A percentile compares a stretch with the other conserved stretches of the same genome.
These are phyloP conservation scores for Haematococcus lacustris DNA, from an alignment of 139 green algal species.

Conservation along the genomic window DNA sequence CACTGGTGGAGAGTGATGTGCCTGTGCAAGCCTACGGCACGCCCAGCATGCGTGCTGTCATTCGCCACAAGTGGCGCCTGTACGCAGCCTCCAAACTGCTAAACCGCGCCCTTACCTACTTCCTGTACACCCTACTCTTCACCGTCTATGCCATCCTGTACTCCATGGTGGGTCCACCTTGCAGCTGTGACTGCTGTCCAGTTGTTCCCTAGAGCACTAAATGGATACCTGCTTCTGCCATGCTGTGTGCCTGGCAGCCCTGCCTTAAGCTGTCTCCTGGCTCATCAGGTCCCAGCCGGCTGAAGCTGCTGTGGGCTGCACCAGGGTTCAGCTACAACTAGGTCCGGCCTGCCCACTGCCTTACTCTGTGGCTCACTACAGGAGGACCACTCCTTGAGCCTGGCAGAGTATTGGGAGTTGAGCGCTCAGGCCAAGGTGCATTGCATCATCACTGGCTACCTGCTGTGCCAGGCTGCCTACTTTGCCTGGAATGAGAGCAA, in stretches of 20 bases:
- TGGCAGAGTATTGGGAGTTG: constrained; percentile 18
- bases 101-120: constrained; percentile 19
- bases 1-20: constrained; percentile 36
- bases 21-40: constrained; percentile 35
- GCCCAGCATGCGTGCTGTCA: constrained; percentile 31
- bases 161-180: constrained; percentile 5
- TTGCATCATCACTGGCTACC: constrained; percentile 21
- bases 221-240: no score
- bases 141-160: constrained; percentile 32
- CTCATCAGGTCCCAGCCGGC: no score
- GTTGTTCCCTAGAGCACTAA: no score
- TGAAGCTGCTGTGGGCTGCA: no score
- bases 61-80: constrained; percentile 39
- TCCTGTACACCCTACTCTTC: constrained; percentile 20
- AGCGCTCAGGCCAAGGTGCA: constrained; percentile 5
- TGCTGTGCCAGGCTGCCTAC: constrained; percentile 27
- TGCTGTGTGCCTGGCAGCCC: no score
- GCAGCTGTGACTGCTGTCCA: no score
- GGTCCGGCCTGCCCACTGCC: no score
- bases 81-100: constrained; percentile 24
- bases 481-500: constrained; percentile 28
- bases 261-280: no score
- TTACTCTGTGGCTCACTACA: no score
- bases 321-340: no score
- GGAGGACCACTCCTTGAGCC: constrained; percentile 19